phyloP scores from a whole-genome alignment of 2,329 filamentous ascomycete species.

The Diaporthe vaccinii region DNA sequence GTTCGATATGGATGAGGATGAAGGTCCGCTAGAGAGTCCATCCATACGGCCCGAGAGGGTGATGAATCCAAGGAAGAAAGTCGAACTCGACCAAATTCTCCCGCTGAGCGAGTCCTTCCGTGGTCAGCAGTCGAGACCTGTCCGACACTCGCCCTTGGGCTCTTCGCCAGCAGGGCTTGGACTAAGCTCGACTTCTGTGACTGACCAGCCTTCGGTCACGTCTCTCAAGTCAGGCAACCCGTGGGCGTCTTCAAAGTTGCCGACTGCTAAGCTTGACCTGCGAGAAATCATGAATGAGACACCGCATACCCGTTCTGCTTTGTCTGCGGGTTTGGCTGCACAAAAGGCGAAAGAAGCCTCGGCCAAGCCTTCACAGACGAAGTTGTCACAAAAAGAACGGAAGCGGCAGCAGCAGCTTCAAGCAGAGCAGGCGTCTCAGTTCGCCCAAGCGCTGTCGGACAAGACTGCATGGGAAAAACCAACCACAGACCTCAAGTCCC shows the following conservation, averaged over 20 bases:
- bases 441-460: constrained; percentile 49
- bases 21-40: constrained; percentile 51
- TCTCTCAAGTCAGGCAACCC: constrained; percentile 53
- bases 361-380: constrained; percentile 61
- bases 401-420: constrained; percentile 85
- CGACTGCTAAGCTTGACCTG: constrained; percentile 77
- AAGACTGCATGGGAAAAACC: constrained; percentile 62
- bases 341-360: constrained; percentile 59
- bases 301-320: constrained; percentile 62
- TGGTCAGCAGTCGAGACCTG: constrained; percentile 54
- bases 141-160: constrained; percentile 40
- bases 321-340: constrained; percentile 68
- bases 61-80: constrained; percentile 38
- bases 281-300: constrained; percentile 80
- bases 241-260: constrained; percentile 65
- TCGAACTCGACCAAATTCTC: constrained; percentile 50
- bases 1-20: constrained; percentile 94
- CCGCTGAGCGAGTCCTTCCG: constrained; percentile 54
- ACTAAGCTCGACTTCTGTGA: constrained; percentile 28
- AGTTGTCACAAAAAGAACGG: constrained; percentile 91
- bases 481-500: constrained; percentile 54
- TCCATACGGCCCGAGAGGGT: constrained; percentile 47
- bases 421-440: constrained; percentile 59
- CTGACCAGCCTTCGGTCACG: constrained; percentile 32
- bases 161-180: constrained; percentile 39